A percentile compares a stretch with the other conserved stretches of the same genome.
These are phyloP conservation scores for Verticillium klebahnii DNA, from an alignment of 2,329 filamentous ascomycete genomes.

Conservation along the genomic window DNA sequence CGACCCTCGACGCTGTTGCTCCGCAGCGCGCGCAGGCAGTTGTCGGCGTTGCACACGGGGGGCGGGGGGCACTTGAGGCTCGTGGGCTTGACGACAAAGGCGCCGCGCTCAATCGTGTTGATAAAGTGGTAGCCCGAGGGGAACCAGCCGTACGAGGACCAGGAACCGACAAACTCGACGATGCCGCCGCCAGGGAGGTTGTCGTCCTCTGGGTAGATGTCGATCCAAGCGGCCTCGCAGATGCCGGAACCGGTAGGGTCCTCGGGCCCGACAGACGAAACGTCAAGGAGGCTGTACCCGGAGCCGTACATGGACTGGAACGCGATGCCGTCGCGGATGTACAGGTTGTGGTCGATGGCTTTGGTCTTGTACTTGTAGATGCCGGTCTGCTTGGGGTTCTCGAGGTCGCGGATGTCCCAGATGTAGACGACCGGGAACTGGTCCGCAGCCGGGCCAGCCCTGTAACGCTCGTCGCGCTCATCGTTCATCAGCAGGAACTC, in stretches of 20 bases:
- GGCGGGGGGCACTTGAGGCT: slow-evolving; percentile 8
- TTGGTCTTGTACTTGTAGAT: slow-evolving; percentile 33
- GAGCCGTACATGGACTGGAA: slow-evolving; percentile 48
- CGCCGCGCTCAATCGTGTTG: slow-evolving; percentile 48
- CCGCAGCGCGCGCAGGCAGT: slow-evolving; percentile 10
- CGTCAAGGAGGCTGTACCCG: slow-evolving; percentile 38
- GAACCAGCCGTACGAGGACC: slow-evolving; percentile 45
- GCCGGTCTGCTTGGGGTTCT: slow-evolving; percentile 36
- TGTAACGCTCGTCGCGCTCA: slow-evolving; percentile 44
- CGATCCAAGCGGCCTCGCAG: slow-evolving; percentile 43
- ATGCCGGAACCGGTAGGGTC: slow-evolving; percentile 39
- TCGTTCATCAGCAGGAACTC: slow-evolving; percentile 48
- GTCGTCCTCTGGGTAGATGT: slow-evolving; percentile 47
- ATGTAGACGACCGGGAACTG: slow-evolving; percentile 46
- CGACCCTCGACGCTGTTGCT: slow-evolving; percentile 4
- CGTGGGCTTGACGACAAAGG: slow-evolving; percentile 26
- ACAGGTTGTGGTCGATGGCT: slow-evolving; percentile 45
- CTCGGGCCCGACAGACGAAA: slow-evolving; percentile 23
- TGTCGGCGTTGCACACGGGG: slow-evolving; percentile 8
- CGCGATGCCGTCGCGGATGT: slow-evolving; percentile 35
- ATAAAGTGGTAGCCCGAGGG: slow-evolving; percentile 43
- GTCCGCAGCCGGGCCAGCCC: slow-evolving; percentile 32
- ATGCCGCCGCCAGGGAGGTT: slow-evolving; percentile 25
- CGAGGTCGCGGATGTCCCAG: slow-evolving; percentile 41
- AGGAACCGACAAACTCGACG: slow-evolving; percentile 37